Base-by-base conservation (phyloP, 768 basidiomycete genomes). In the Saitozyma podzolica region DNA sequence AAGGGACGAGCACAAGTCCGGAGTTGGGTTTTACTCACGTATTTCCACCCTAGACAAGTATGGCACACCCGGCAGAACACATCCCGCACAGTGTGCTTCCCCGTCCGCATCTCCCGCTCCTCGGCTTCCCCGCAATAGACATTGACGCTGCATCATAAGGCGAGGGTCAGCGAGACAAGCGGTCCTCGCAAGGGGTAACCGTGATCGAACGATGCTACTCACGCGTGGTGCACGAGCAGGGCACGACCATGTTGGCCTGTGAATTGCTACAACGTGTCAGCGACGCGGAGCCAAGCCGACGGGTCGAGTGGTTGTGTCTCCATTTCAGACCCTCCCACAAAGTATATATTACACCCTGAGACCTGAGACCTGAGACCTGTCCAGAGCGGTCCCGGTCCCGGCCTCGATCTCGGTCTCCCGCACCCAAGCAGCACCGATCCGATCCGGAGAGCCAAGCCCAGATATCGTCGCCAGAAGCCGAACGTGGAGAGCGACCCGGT, bases 41-140 rank as follows among this genome's bases (percentile, higher is more conserved):
- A 99, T 92, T 97, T 97, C 95, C 96, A 98, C 59, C 95, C 95
- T 40, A 99, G 84, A 16, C 84, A 86, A 54, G 85, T 85, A 63
- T 86, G 85, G 80, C 95, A 99, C 80, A 94, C 95, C 83, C 84
- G 82, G 80, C 95, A 99, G 80, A 86, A 91, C 66, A 98, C 92
- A 78, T 99, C 95, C 60, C 95, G 88, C 41, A 99, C 95, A 37
- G 89, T 91, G 81, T 99, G 96, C 72, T 90, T 87, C 19, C 95
- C 95, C 19, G 95, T 99, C 40, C 93, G 94, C 95, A 98, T 99
- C 61, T 87, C 86, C 65, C 96, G 85, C 78, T 97, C 95, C 76
- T 85, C 89, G 47, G 91, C 88, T 69, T 91, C 88, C 63, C 93
- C 93, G 79, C 91, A 89, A 65, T 88, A 83, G 66, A 97, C 85